Base-by-base conservation (phyloP, 2,329 filamentous ascomycete species). In the Ambrosiella beaveri region DNA sequence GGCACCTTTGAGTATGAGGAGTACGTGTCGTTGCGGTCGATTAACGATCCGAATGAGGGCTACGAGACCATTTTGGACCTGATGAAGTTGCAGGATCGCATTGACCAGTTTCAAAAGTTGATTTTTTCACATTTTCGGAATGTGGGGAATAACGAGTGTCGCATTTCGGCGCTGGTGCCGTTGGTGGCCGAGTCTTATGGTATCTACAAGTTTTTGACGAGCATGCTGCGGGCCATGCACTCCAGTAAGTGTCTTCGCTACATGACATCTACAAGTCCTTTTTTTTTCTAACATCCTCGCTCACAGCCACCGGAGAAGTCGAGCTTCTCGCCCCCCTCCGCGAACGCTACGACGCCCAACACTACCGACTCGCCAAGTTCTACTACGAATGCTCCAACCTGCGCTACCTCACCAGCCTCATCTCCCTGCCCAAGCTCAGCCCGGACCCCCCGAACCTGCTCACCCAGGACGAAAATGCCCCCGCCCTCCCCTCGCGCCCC, bases 321-420 rank as follows among this genome's bases (percentile, higher is more conserved):
- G 93, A 96, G 61, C 91, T 89, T 6, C 77, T 98, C 52, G 85
- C 90, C 63, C 93, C 91, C 1, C 79, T 98, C 6, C 84, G 91
- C 59, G 81, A 84, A 62, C 80, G 91, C 66, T 98, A 97, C 69
- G 86, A 96, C 69, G 89, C 93, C 12, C 93, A 97, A 67, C 93
- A 98, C 70, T 91, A 97, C 74, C 86, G 93, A 15, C 79, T 98
- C 13, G 86, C 95, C 67, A 93, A 94, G 67, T 98, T 97, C 72
- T 98, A 98, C 73, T 97, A 97, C 71, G 93, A 98, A 72, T 98
- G 93, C 71, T 96, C 93, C 9, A 98, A 97, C 69, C 77, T 98
- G 58, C 85, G 93, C 64, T 98, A 98, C 68, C 78, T 98, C 54
- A 98, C 93, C 12, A 95, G 89, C 66, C 76, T 98, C 56, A 97